Evolutionary conservation across 257 asterid species (phyloP).

Genomic region (Capsicum rhomboideum): DNA sequence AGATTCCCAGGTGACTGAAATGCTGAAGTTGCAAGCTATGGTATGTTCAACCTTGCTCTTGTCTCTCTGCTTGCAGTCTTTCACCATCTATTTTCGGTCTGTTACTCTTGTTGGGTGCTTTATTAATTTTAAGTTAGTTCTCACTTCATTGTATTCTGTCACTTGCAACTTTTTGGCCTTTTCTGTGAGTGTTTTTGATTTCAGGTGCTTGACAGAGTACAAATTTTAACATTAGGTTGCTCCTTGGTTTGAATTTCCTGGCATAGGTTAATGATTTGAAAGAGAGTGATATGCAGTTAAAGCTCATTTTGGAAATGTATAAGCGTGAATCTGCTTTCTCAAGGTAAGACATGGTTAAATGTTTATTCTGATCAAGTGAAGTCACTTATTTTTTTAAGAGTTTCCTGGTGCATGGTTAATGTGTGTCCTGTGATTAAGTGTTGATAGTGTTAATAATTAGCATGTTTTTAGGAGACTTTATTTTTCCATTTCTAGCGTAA

Average conservation of each 20-base stretch:
- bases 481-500: background rate
- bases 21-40: slow-evolving; percentile 56
- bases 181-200: background rate
- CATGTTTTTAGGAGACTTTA: background rate
- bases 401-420: background rate
- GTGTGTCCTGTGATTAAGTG: background rate
- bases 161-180: background rate
- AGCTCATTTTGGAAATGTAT: slow-evolving; percentile 68
- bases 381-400: background rate
- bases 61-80: background rate
- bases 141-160: background rate
- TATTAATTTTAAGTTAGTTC: background rate
- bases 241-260: slow-evolving; percentile 14
- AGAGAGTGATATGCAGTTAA: slow-evolving; percentile 48
- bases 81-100: background rate
- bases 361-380: background rate
- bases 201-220: background rate
- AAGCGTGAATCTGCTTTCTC: slow-evolving; percentile 55
- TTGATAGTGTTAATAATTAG: background rate
- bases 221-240: background rate
- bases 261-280: slow-evolving; percentile 72
- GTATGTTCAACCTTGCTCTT: slow-evolving; percentile 34
- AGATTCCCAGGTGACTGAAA: slow-evolving; percentile 59
- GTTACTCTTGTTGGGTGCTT: background rate
- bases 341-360: slow-evolving; percentile 41